Evolutionary conservation across 805 yeast genomes (phyloP).

Genomic region (Saturnispora silvae): DNA sequence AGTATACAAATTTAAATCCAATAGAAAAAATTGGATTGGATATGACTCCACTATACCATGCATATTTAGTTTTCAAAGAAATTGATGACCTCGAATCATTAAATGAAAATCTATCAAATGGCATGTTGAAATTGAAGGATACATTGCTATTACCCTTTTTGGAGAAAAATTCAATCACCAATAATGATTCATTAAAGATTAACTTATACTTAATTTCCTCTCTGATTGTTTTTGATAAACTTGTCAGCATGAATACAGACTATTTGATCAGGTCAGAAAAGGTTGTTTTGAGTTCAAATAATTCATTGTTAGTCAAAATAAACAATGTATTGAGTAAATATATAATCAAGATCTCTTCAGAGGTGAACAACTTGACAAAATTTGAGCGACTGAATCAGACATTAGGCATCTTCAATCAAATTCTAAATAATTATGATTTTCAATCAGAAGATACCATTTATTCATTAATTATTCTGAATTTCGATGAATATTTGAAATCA

Average conservation of each 20-base stretch:
- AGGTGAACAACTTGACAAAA: slow-evolving; percentile 36
- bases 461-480: slow-evolving; percentile 46
- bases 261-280: slow-evolving; percentile 52
- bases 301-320: slow-evolving; percentile 48
- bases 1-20: slow-evolving; percentile 33
- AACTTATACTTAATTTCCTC: slow-evolving; percentile 60
- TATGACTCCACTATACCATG: slow-evolving; percentile 69
- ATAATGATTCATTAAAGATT: slow-evolving; percentile 38
- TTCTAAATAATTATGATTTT: slow-evolving; percentile 64
- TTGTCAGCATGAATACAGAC: slow-evolving; percentile 52
- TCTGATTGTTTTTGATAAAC: slow-evolving; percentile 66
- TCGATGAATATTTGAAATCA: slow-evolving; percentile 50
- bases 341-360: slow-evolving; percentile 31
- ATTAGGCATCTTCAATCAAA: slow-evolving; percentile 62
- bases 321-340: slow-evolving; percentile 46
- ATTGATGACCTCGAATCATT: slow-evolving; percentile 56
- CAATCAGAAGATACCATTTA: slow-evolving; percentile 50
- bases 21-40: slow-evolving; percentile 43
- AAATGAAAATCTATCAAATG: slow-evolving; percentile 54
- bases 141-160: slow-evolving; percentile 54
- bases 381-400: slow-evolving; percentile 37
- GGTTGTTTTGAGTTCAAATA: slow-evolving; percentile 67
- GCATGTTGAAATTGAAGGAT: slow-evolving; percentile 60
- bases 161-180: slow-evolving; percentile 27
- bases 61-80: slow-evolving; percentile 70